Conservation (phyloP, 192 early-diverging fungal genomes). For the Rhizophlyctis rosea region DNA sequence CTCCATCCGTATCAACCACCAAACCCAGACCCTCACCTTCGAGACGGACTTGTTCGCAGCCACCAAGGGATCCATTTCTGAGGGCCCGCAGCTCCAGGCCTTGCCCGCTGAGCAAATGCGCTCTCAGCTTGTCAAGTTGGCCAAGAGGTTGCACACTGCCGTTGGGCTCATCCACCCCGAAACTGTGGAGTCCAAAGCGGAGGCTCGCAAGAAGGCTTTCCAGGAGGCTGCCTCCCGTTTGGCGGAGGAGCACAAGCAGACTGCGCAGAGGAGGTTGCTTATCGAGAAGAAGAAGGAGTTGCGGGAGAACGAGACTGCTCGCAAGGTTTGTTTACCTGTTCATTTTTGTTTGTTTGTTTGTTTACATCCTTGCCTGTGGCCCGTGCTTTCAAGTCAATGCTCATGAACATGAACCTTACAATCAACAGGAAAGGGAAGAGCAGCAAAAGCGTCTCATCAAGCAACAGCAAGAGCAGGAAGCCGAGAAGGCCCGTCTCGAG, state of each 20-base stretch:
- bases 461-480: conserved; percentile 75
- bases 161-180: conserved; percentile 82
- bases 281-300: conserved; percentile 93
- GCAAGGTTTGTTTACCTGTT: conserved; percentile 17
- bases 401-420: too few relatives aligned
- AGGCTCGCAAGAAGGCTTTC: conserved; percentile 65
- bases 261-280: conserved; percentile 73
- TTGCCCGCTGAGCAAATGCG: conserved; percentile 88
- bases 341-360: conserved; percentile 2
- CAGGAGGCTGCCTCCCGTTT: conserved; percentile 67
- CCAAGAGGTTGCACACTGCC: conserved; percentile 79
- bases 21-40: conserved; percentile 83
- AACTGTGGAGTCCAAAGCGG: conserved; percentile 61
- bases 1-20: conserved; percentile 92
- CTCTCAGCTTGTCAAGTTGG: conserved; percentile 82
- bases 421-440: conserved; percentile 38
- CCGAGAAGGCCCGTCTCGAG: conserved; percentile 72
- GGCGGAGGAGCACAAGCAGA: conserved; percentile 77
- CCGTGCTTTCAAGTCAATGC: too few relatives aligned
- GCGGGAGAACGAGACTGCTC: conserved; percentile 45
- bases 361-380: too few relatives aligned
- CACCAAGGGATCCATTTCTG: conserved; percentile 69
- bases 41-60: conserved; percentile 86
- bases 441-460: conserved; percentile 47
- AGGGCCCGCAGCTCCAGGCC: conserved; percentile 59